phyloP scores from a whole-genome alignment of 495 filamentous ascomycete species.

The Entonaema liquescens region DNA sequence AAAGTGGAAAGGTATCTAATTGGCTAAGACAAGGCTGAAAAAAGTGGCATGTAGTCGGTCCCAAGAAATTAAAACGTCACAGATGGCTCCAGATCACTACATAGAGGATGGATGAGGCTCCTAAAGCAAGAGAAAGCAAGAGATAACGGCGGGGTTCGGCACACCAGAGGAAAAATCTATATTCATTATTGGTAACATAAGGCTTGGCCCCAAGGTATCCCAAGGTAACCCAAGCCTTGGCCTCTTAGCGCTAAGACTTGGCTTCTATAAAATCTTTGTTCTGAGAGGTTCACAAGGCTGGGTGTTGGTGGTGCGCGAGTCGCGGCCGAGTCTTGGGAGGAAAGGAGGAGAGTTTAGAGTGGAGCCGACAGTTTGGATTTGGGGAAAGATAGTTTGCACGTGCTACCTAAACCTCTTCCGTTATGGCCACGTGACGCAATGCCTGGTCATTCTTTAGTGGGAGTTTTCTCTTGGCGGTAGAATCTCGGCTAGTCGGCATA shows the following conservation, averaged over 20 bases:
- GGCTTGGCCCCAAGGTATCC: slow-evolving; percentile 31
- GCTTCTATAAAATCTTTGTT: slow-evolving; percentile 11
- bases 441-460: slow-evolving; percentile 19
- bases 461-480: slow-evolving; percentile 28
- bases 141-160: slow-evolving; percentile 19
- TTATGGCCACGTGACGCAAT: slow-evolving; percentile 29
- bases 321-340: slow-evolving; percentile 1
- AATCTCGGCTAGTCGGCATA: slow-evolving; percentile 38
- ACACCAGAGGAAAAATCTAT: not conserved
- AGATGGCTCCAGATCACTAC: slow-evolving; percentile 9
- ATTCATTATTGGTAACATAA: slow-evolving; percentile 3
- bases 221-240: slow-evolving; percentile 33
- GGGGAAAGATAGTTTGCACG: not conserved
- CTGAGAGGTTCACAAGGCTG: slow-evolving; percentile 15
- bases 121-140: too few relatives aligned
- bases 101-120: slow-evolving; percentile 35
- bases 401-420: not conserved
- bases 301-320: slow-evolving; percentile 1
- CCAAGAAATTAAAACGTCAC: slow-evolving; percentile 38
- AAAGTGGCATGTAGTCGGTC: slow-evolving; percentile 8
- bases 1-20: not conserved
- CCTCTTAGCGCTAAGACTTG: slow-evolving; percentile 32
- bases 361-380: not conserved
- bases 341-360: slow-evolving; percentile 9
- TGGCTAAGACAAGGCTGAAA: slow-evolving; percentile 1